phyloP scores from a whole-genome alignment of 2,329 filamentous ascomycete genomes.

The Colletotrichum magnum region DNA sequence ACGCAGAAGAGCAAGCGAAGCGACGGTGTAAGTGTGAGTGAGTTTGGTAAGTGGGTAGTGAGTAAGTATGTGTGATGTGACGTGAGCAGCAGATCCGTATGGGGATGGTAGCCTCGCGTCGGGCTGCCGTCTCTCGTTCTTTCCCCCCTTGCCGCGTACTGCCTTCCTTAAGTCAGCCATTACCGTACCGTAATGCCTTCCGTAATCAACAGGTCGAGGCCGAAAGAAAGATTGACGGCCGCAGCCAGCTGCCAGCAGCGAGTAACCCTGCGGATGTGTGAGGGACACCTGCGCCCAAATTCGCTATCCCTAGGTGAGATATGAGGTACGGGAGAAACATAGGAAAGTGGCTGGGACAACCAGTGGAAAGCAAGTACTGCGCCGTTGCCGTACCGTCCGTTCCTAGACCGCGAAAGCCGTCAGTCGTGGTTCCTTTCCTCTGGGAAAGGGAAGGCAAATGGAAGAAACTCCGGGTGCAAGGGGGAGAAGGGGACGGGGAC shows the following conservation, averaged over 20 bases:
- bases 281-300: too few relatives aligned
- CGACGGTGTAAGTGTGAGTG: conserved; percentile 28
- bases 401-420: not conserved
- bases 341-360: conserved; percentile 13
- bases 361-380: conserved; percentile 14
- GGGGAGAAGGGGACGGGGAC: too few relatives aligned
- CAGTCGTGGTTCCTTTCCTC: too few relatives aligned
- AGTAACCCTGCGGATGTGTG: too few relatives aligned
- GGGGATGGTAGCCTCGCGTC: conserved; percentile 13
- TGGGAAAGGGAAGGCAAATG: too few relatives aligned
- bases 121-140: conserved; percentile 7
- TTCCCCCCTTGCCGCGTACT: not conserved
- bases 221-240: too few relatives aligned
- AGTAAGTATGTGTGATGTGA: too few relatives aligned
- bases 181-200: too few relatives aligned
- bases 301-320: not conserved
- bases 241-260: too few relatives aligned
- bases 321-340: not conserved
- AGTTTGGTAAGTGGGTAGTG: not conserved
- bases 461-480: too few relatives aligned
- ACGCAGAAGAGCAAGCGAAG: conserved; percentile 19
- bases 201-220: too few relatives aligned
- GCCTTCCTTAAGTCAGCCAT: not conserved
- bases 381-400: conserved; percentile 21
- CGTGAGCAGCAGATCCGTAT: not conserved